These are phyloP conservation scores for Pyronema omphalodes DNA, from an alignment of 495 filamentous ascomycete genomes.

Conservation along the genomic window DNA sequence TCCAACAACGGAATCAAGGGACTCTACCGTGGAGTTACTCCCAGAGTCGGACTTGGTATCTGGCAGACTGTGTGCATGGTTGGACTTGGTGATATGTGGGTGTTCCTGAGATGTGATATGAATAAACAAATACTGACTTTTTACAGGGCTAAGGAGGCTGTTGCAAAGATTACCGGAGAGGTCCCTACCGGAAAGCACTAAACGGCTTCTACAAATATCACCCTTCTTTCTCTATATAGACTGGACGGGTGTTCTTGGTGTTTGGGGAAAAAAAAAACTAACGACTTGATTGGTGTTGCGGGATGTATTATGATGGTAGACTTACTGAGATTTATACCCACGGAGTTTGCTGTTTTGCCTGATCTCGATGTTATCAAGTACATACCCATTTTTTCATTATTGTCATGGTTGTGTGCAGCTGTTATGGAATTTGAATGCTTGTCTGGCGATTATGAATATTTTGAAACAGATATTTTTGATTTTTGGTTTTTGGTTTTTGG, in stretches of 20 bases:
- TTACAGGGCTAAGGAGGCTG: conserved; percentile 80
- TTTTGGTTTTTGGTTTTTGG: neutral
- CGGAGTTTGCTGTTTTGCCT: neutral
- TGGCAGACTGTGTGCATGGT: conserved; percentile 99
- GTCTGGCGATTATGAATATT: neutral
- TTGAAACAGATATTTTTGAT: neutral
- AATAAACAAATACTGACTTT: neutral
- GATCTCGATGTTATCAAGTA: neutral
- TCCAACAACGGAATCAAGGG: conserved; percentile 71
- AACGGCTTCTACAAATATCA: conserved; percentile 12
- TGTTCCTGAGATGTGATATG: conserved; percentile 13
- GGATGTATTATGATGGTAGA: neutral
- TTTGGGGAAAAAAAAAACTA: neutral
- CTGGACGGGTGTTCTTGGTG: neutral
- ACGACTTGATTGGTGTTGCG: neutral
- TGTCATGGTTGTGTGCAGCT: no score
- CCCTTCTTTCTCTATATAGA: neutral
- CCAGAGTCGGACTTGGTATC: conserved; percentile 82
- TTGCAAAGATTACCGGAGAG: conserved; percentile 93
- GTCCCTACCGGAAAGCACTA: conserved; percentile 94
- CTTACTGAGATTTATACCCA: neutral
- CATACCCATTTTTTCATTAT: neutral
- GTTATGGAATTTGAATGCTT: neutral
- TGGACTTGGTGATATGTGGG: conserved; percentile 95
- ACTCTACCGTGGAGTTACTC: conserved; percentile 87